Conservation (phyloP, 306 rosid species). For the Sophora flavescens region DNA sequence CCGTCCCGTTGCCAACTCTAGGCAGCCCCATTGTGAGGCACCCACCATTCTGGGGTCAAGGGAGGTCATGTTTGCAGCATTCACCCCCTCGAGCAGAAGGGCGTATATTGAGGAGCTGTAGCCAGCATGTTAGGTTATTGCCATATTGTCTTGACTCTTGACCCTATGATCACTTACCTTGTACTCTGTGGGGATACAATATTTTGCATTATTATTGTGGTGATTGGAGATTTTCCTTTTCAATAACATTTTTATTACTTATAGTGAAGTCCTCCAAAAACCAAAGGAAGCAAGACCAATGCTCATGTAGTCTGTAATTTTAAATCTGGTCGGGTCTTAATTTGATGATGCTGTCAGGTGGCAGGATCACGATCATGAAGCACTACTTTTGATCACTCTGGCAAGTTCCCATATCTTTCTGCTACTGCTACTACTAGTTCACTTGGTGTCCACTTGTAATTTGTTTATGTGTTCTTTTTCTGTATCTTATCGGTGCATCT, state of each 20-base stretch:
- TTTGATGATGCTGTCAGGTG: constrained; percentile 76
- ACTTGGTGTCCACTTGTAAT: constrained; percentile 65
- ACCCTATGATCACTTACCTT: background rate
- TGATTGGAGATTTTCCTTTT: constrained; percentile 24
- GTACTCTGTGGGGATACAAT: background rate
- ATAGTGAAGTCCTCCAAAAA: constrained; percentile 16
- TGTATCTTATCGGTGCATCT: constrained; percentile 32
- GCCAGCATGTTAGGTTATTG: background rate
- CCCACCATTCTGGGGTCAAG: too few relatives aligned
- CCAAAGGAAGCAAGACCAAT: constrained; percentile 7
- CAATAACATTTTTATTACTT: background rate
- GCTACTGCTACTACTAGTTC: constrained; percentile 82
- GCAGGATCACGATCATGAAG: constrained; percentile 84
- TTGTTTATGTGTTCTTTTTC: constrained; percentile 15
- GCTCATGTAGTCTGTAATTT: constrained; percentile 31
- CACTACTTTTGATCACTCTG: constrained; percentile 69
- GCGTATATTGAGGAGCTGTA: background rate
- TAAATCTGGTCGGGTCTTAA: constrained; percentile 41
- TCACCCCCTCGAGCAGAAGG: background rate
- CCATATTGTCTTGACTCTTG: background rate
- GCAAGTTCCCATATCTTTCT: constrained; percentile 70
- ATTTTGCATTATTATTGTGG: background rate
- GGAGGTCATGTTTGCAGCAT: background rate
- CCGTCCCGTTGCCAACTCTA: too few relatives aligned
- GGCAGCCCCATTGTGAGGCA: background rate